A percentile compares a stretch with the other conserved stretches of the same genome.
Evolutionary conservation across 2,329 filamentous ascomycete genomes (phyloP).

Genomic region (Monosporascus sp.): DNA sequence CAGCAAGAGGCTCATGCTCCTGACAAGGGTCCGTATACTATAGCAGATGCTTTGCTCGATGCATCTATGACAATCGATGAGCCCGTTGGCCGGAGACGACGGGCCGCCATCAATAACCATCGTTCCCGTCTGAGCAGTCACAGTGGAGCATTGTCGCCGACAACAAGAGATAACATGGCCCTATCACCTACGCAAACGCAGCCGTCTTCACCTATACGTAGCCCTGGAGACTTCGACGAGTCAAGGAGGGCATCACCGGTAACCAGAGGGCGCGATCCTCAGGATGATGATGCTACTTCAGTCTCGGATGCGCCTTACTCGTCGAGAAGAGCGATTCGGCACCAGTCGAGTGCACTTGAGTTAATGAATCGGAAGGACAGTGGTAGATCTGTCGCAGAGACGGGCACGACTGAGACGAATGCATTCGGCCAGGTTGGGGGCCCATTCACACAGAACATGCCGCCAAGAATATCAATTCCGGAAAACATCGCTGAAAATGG

Average conservation of each 20-base stretch:
- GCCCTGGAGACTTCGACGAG: conserved; percentile 29
- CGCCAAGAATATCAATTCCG: conserved; percentile 27
- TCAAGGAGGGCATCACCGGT: conserved; percentile 31
- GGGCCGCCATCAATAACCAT: conserved; percentile 46
- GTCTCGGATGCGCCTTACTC: conserved; percentile 37
- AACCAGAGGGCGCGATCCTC: conserved; percentile 17
- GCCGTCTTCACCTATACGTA: conserved; percentile 20
- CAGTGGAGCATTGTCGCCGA: conserved; percentile 30
- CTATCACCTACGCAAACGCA: conserved; percentile 19
- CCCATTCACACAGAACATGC: conserved; percentile 39
- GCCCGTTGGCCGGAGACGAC: conserved; percentile 47
- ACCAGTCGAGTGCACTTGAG: conserved; percentile 54
- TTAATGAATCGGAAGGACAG: conserved; percentile 55
- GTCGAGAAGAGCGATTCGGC: conserved; percentile 42
- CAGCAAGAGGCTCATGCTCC: conserved; percentile 27
- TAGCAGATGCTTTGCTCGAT: conserved; percentile 85
- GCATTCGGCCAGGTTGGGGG: conserved; percentile 57
- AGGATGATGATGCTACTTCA: conserved; percentile 29
- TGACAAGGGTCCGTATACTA: conserved; percentile 59
- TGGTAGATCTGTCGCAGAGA: conserved; percentile 53
- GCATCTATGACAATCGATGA: conserved; percentile 85
- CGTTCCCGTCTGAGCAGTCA: conserved; percentile 37
- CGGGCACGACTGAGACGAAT: conserved; percentile 52
- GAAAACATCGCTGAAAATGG: conserved; percentile 24
- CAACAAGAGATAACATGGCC: conserved; percentile 27